Base-by-base conservation (phyloP, 1,284 basidiomycete species). In the Sphaerobolus stellatus region DNA sequence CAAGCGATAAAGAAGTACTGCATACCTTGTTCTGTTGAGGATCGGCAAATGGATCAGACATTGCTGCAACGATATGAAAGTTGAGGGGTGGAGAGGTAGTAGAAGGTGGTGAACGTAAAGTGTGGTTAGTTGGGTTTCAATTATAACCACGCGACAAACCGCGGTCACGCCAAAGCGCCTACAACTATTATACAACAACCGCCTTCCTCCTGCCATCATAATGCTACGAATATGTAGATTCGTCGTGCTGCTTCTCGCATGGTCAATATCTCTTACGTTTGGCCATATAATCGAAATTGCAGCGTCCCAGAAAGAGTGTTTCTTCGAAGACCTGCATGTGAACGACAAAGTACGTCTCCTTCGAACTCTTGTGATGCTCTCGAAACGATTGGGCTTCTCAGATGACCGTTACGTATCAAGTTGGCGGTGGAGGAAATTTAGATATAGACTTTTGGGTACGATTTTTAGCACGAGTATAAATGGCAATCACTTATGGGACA, bases 381-480 rank as follows among this genome's bases (percentile, higher is more conserved):
- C 43, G n/a, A 29, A 34, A 30, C 50, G 27, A 9, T 8, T 40
- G 2, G 28, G 27, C 25, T 27, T 5, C 57, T 13, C 68, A 98
- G 93, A 99, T 99, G 96, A 98, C 97, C 28, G 90, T 99, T 52
- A 98, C 96, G 44, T 99, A 98, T 71, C 96, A 99, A 81, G 96
- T 99, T 11, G 94, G 94, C 52, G 91, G 92, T 22, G 95, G 96
- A 28, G 97, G 97, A 1, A 91, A 98, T 65, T 75, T 99, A 51
- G 97, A 99, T 71, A 92, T 99, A 59, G 96, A 99, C 74, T 96
- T 98, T 66, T 93, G 86, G 84, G 92, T 97, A 62, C 60, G 79
- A 75, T 20, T 25, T 46, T 8, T 27, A 9, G 38, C 47, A 54
- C 20, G 13, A 45, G 9, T 20, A 33, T 30, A 24, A 22, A 41